Percentiles rank a stretch among this genome's conserved stretches.
phyloP scores from a whole-genome alignment of 148 eudicot species.

The Drosera capensis region DNA sequence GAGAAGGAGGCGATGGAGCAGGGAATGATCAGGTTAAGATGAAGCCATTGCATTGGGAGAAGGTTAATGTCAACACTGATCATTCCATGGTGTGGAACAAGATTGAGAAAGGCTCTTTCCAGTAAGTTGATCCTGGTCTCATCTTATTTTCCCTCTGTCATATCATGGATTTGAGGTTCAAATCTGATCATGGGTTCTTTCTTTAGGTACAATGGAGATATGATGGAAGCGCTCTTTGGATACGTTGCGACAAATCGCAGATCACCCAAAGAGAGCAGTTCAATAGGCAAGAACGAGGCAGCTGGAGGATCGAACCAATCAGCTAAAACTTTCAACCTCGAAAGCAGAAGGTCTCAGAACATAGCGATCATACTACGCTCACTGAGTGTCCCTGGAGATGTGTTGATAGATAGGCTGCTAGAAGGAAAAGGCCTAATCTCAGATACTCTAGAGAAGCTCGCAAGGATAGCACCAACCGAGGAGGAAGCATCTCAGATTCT shows the following conservation, averaged over 20 bases:
- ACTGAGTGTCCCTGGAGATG: slow-evolving; percentile 35
- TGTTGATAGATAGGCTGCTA: slow-evolving; percentile 37
- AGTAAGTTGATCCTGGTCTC: slow-evolving; percentile 41
- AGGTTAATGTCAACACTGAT: slow-evolving; percentile 51
- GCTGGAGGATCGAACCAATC: slow-evolving; percentile 22
- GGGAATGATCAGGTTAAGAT: slow-evolving; percentile 52
- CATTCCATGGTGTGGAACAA: slow-evolving; percentile 91
- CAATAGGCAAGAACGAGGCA: slow-evolving; percentile 10
- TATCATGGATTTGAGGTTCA: not conserved
- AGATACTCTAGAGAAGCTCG: slow-evolving; percentile 64
- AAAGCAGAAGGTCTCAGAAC: slow-evolving; percentile 63
- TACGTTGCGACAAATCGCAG: slow-evolving; percentile 41
- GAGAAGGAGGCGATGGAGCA: slow-evolving; percentile 19
- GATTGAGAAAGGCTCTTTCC: slow-evolving; percentile 57
- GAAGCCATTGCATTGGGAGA: slow-evolving; percentile 96
- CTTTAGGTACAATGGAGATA: slow-evolving; percentile 64
- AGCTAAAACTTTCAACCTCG: slow-evolving; percentile 49
- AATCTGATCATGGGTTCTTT: not conserved
- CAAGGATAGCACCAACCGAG: slow-evolving; percentile 45
- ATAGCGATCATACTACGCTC: slow-evolving; percentile 66
- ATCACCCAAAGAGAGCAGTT: slow-evolving; percentile 20
- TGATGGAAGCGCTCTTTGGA: slow-evolving; percentile 90
- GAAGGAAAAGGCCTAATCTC: slow-evolving; percentile 47
- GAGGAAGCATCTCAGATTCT: slow-evolving; percentile 54
- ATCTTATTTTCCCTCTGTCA: not conserved